These are phyloP conservation scores for Aspergillus sclerotialis DNA, from an alignment of 2,329 filamentous ascomycete genomes.

Conservation along the genomic window DNA sequence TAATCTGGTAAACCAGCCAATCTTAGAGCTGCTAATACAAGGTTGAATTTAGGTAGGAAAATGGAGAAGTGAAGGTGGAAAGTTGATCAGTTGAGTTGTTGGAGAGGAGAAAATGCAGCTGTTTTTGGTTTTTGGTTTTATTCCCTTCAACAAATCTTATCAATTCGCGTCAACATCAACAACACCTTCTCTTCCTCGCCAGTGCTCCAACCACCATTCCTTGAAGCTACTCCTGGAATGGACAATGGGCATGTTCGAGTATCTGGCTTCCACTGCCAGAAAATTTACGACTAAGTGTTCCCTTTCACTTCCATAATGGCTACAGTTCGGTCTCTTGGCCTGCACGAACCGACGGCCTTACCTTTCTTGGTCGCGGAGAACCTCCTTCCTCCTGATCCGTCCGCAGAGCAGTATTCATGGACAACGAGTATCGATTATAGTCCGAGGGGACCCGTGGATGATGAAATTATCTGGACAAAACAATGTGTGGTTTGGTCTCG, in stretches of 20 bases:
- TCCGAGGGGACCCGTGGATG: slow-evolving; percentile 49
- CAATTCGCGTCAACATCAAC: slow-evolving; percentile 4
- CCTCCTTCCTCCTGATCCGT: slow-evolving; percentile 62
- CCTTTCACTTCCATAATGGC: slow-evolving; percentile 58
- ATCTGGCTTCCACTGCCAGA: slow-evolving; percentile 17
- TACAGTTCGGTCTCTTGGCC: slow-evolving; percentile 78
- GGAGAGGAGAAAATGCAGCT: slow-evolving; percentile 17
- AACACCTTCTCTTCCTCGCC: too few species aligned
- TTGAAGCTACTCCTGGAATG: slow-evolving; percentile 1
- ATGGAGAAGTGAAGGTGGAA: background rate
- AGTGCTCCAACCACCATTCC: background rate
- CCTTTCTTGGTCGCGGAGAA: slow-evolving; percentile 76
- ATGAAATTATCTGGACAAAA: slow-evolving; percentile 72
- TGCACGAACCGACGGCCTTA: slow-evolving; percentile 81
- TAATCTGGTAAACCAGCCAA: background rate
- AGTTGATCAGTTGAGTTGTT: slow-evolving; percentile 6
- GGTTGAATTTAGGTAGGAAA: background rate
- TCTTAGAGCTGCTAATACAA: too few species aligned
- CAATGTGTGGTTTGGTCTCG: slow-evolving; percentile 82
- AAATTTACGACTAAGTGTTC: slow-evolving; percentile 12
- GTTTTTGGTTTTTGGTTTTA: slow-evolving; percentile 16
- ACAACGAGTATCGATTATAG: slow-evolving; percentile 49
- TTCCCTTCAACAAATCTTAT: slow-evolving; percentile 4
- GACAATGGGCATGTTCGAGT: slow-evolving; percentile 22
- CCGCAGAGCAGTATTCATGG: slow-evolving; percentile 65